A percentile compares a stretch with the other conserved stretches of the same genome.
phyloP scores from a whole-genome alignment of 148 eudicot species.

The Heliamphora exappendiculata region DNA sequence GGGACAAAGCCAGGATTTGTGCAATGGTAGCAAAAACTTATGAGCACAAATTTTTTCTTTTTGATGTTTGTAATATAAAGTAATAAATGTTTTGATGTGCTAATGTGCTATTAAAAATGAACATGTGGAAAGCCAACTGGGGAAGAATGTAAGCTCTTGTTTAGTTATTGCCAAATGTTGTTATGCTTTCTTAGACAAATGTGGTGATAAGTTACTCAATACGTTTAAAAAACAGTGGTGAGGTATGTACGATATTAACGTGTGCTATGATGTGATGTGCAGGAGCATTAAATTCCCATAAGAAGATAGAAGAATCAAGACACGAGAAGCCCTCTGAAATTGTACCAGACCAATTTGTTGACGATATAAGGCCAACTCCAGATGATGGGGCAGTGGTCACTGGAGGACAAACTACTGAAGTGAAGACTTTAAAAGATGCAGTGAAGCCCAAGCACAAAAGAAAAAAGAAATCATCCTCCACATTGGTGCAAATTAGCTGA shows the following conservation, averaged over 20 bases:
- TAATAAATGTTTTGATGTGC: too few species aligned
- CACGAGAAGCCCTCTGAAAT: conserved; percentile 1
- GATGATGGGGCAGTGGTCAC: conserved; percentile 10
- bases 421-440: conserved; percentile 58
- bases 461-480: conserved; percentile 41
- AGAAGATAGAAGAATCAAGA: conserved; percentile 12
- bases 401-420: conserved; percentile 8
- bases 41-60: too few species aligned
- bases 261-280: conserved; percentile 6
- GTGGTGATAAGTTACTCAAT: background rate
- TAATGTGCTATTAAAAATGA: too few species aligned
- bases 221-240: background rate
- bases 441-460: conserved; percentile 62
- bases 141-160: background rate
- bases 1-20: too few species aligned
- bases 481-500: conserved; percentile 23
- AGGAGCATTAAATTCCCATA: conserved; percentile 19
- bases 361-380: conserved; percentile 8
- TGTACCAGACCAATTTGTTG: conserved; percentile 10
- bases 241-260: background rate
- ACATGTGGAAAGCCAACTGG: background rate
- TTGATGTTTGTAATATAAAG: too few species aligned
- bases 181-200: background rate
- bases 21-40: too few species aligned
- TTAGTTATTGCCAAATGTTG: background rate